phyloP scores from a whole-genome alignment of 768 basidiomycete species.

The Rhizopogon rudus region DNA sequence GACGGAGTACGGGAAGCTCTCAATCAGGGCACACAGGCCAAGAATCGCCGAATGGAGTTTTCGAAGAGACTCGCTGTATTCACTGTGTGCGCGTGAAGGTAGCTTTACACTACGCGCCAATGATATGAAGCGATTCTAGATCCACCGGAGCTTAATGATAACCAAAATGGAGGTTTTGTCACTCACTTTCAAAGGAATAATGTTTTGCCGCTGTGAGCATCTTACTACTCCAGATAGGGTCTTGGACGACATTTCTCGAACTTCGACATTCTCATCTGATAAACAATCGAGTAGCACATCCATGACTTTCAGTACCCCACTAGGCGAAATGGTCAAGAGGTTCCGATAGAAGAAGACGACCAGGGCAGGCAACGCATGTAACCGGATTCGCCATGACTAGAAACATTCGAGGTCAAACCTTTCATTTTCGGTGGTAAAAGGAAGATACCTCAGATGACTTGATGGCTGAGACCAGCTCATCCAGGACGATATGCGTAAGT shows the following conservation, averaged over 20 bases:
- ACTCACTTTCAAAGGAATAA: conserved; percentile 75
- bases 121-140: conserved; percentile 74
- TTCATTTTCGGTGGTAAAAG: background rate
- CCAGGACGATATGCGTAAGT: conserved; percentile 56
- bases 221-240: conserved; percentile 82
- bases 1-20: conserved; percentile 94
- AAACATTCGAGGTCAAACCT: conserved; percentile 7
- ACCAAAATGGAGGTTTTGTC: background rate
- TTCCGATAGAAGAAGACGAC: conserved; percentile 92
- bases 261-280: conserved; percentile 88
- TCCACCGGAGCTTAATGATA: conserved; percentile 1
- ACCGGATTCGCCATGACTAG: conserved; percentile 87
- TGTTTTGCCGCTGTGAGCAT: conserved; percentile 86
- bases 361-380: conserved; percentile 83
- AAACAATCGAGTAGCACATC: conserved; percentile 82
- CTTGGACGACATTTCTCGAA: conserved; percentile 86
- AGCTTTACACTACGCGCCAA: conserved; percentile 57
- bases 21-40: conserved; percentile 89
- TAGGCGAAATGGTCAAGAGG: conserved; percentile 67
- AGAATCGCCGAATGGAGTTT: conserved; percentile 86
- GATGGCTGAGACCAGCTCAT: conserved; percentile 64
- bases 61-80: conserved; percentile 68
- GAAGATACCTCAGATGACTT: conserved; percentile 67
- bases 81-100: conserved; percentile 63
- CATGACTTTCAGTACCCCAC: conserved; percentile 67